Base-by-base conservation (phyloP, 139 green algal genomes). In the Chlorella sp. region DNA sequence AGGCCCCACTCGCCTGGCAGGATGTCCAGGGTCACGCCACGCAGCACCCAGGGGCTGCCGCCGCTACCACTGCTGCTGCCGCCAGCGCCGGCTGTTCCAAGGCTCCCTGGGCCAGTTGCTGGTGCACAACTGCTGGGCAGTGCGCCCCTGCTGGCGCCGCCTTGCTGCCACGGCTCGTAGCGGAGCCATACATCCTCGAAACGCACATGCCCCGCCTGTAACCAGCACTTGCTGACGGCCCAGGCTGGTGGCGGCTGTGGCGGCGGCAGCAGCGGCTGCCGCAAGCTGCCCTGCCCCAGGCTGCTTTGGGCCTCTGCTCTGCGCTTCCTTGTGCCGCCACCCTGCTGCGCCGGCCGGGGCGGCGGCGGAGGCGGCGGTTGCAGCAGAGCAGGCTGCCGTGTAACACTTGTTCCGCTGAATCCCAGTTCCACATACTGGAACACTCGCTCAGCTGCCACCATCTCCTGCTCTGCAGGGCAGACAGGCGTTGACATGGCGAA, bases 381-480 rank as follows among this genome's bases (percentile, higher is more conserved):
- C 28, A 62, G 81, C 32, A 34, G 44, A 6, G 58, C 17, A 22
- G 41, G 20, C 51, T 30, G 11, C 7, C 36, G 40, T 9, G 24
- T 28, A 4, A 28, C 7, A 1, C 11, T 26, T 48, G 6, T 46
- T 32, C 34, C 34, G 36, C 46, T 32, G 3, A 46, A 46, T 43
- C 58, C 58, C 24, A 80, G 65, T 2, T 70, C 24, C 19, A 84
- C 36, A 72, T 92, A 95, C 74, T 94, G 85, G 24, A 82, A 44
- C 13, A 97, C 58, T 2, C 95, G 85, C 84, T 98, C 95, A n/a
- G 97, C 92, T 24, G 94, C 80, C 81, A 97, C 93, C 92, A 97
- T 94, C 85, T 98, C 92, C 76, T 95, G 87, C 80, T 96, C 94
- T 85, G 81, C 51, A 80, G 17, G 62, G 7, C 1, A 32, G 69